Evolutionary conservation across 1,284 basidiomycete genomes (phyloP), one percentile per base, ranked within the genome.

Genomic region (Anthracocystis walkeri): DNA sequence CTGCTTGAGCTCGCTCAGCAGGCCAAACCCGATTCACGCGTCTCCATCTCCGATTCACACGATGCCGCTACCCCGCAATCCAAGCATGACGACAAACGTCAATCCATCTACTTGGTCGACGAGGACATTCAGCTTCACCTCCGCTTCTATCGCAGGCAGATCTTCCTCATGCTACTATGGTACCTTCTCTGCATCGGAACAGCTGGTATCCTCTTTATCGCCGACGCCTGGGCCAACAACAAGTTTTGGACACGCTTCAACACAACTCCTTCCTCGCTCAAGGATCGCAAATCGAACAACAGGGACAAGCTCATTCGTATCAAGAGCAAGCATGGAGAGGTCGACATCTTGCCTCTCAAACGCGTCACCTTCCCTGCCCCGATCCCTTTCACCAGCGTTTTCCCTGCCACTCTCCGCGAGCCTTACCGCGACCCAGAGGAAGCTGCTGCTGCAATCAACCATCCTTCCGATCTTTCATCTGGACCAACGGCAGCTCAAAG

Each of bases 51-150:
- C 16, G 25, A 42, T 8, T 48, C 61, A 12, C 50, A 38, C 21
- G 33, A 61, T 18, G 46, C 38, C 7, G 18, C 11, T 16, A 21
- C 41, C 20, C 10, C 29, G 4, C 8, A 55, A 20, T 35, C 49
- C 18, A 40, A 48, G 23, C 35, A 23, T 44, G 21, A 44, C 3
- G 46, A 52, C 14, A 57, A 33, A 2, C 60, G 56, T 21, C 76
- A 78, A 33, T 57, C 65, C 48, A 70, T 78, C 63, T 78, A 78
- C 48, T 58, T 78, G 23, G 50, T 54, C 3, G 65, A 70, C n/a
- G 73, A 78, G 38, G 76, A 78, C 29, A 68, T 75, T 8, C 65
- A 75, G 54, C 65, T 78, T 3, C 52, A 70, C 14, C 72, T 78
- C 27, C 44, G 56, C 53, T 76, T 78, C 65, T 73, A 69, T 35